A percentile compares a stretch with the other conserved stretches of the same genome.
phyloP scores from a whole-genome alignment of 805 yeast species.

The Yarrowia sp. region DNA sequence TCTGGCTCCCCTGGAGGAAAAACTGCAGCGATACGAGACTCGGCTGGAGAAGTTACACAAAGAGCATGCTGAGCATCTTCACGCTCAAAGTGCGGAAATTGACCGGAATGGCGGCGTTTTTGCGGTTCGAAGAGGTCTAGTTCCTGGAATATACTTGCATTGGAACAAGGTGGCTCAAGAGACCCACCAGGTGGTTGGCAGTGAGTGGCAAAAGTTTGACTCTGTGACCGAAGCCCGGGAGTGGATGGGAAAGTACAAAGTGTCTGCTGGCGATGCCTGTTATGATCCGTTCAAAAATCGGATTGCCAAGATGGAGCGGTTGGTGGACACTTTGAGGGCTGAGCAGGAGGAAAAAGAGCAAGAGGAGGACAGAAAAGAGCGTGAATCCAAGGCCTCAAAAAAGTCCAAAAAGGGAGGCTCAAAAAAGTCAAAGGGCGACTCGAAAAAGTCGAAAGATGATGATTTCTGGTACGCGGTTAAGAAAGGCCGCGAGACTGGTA shows the following conservation, averaged over 20 bases:
- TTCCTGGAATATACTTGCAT: constrained; percentile 10
- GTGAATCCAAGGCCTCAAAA: no score
- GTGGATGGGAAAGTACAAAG: constrained; percentile 4
- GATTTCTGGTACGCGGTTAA: constrained; percentile 1
- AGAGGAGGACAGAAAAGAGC: no score
- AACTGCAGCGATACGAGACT: not conserved
- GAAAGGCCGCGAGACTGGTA: not conserved
- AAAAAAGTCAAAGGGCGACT: no score
- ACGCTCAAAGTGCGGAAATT: not conserved
- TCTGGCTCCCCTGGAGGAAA: not conserved
- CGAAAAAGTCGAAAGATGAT: no score
- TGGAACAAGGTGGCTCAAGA: constrained; percentile 3
- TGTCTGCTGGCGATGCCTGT: not conserved
- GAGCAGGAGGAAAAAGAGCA: no score
- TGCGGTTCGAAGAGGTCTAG: not conserved
- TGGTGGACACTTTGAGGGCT: not conserved
- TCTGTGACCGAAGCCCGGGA: not conserved
- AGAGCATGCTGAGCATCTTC: not conserved
- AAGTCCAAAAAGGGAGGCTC: no score
- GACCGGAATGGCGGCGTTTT: not conserved
- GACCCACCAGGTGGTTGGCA: not conserved
- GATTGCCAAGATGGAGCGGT: no score
- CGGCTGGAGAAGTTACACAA: not conserved
- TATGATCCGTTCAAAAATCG: not conserved
- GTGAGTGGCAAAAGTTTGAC: constrained; percentile 6